phyloP scores from a whole-genome alignment of 192 early-diverging fungal genomes.

The Podila verticillata region DNA sequence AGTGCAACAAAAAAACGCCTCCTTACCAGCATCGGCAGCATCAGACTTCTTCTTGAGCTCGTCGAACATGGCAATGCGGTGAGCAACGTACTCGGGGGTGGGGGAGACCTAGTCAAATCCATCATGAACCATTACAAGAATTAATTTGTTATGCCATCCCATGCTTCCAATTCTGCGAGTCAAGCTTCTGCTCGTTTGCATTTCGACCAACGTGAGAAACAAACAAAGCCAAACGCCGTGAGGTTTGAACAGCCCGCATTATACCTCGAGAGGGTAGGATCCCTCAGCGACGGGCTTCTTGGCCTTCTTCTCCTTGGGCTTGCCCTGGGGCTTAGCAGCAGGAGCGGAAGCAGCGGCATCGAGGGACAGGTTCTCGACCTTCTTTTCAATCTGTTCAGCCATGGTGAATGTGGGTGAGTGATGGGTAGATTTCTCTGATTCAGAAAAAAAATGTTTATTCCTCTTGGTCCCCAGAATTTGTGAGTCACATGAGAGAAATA shows the following conservation, averaged over 20 bases:
- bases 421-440: constrained; percentile 1
- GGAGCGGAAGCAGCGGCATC: constrained; percentile 21
- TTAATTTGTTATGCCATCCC: background rate
- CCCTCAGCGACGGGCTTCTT: constrained; percentile 50
- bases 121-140: background rate
- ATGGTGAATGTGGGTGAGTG: constrained; percentile 21
- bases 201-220: constrained; percentile 1
- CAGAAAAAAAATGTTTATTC: too few relatives aligned
- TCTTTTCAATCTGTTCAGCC: constrained; percentile 51
- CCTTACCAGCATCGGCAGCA: constrained; percentile 67
- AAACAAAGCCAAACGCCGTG: too few relatives aligned
- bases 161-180: background rate
- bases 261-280: constrained; percentile 55
- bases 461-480: too few relatives aligned
- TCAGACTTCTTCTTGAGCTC: constrained; percentile 72
- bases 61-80: constrained; percentile 86
- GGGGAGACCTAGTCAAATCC: constrained; percentile 62
- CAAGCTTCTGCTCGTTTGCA: too few relatives aligned
- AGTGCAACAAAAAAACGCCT: background rate
- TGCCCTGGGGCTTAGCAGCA: constrained; percentile 51
- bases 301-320: constrained; percentile 61
- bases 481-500: too few relatives aligned
- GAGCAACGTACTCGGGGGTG: constrained; percentile 78
- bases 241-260: background rate
- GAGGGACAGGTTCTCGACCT: constrained; percentile 49